phyloP scores from a whole-genome alignment of 495 filamentous ascomycete genomes.

The Xylaria grammica region DNA sequence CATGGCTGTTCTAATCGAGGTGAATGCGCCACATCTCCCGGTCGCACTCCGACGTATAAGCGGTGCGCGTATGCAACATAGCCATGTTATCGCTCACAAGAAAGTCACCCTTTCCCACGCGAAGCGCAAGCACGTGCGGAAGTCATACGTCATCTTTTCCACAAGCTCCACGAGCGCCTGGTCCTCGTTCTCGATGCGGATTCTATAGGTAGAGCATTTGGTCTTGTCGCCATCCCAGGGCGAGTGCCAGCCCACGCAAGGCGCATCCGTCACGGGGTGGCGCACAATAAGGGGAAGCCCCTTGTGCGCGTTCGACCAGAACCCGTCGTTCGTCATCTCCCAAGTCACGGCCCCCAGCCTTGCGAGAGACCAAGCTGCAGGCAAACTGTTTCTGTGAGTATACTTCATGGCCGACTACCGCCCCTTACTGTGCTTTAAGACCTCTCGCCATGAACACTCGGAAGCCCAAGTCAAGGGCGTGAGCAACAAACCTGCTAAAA shows the following conservation, averaged over 20 bases:
- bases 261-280: background rate
- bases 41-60: background rate
- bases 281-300: slow-evolving; percentile 1
- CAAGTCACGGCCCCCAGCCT: slow-evolving; percentile 1
- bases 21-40: slow-evolving; percentile 11
- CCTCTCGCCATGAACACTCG: no score
- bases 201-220: background rate
- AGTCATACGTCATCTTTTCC: slow-evolving; percentile 1
- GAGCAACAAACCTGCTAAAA: no score
- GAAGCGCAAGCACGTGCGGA: slow-evolving; percentile 11
- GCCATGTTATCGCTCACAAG: slow-evolving; percentile 12
- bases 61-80: slow-evolving; percentile 6
- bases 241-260: slow-evolving; percentile 6
- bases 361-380: background rate
- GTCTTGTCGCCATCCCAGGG: slow-evolving; percentile 1
- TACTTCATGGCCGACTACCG: no score
- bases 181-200: slow-evolving; percentile 3
- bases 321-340: slow-evolving; percentile 2
- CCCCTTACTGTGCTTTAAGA: no score
- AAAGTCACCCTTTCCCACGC: slow-evolving; percentile 13
- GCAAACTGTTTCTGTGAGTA: no score
- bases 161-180: slow-evolving; percentile 9
- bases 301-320: background rate
- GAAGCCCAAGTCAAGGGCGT: no score
- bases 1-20: background rate